A percentile compares a stretch with the other conserved stretches of the same genome.
These are phyloP conservation scores for Pyricularia sp. DNA, from an alignment of 2,329 filamentous ascomycete species.

Conservation along the genomic window DNA sequence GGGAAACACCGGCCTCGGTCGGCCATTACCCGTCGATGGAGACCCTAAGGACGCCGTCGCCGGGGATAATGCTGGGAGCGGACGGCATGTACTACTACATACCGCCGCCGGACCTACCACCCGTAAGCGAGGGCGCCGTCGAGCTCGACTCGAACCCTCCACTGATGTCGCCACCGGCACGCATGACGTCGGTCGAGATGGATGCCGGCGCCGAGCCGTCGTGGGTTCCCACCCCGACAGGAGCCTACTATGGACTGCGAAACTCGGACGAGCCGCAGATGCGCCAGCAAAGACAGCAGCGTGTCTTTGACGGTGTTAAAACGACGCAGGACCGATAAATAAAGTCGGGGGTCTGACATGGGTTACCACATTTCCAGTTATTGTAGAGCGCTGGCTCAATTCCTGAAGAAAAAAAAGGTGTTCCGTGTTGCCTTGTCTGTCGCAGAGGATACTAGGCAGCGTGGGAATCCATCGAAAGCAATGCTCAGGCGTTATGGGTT, in stretches of 20 bases:
- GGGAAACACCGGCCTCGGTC: conserved; percentile 1
- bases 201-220: neutral
- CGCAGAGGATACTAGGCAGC: neutral
- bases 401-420: no score
- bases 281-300: neutral
- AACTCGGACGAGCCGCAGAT: neutral
- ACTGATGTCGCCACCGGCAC: neutral
- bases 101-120: neutral
- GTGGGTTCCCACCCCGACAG: neutral
- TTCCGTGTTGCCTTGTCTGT: neutral
- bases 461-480: neutral
- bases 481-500: neutral
- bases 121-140: neutral
- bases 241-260: neutral
- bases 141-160: neutral
- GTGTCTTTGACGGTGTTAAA: neutral
- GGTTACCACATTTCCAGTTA: no score
- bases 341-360: no score
- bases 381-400: no score
- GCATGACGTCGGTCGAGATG: neutral
- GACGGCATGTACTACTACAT: conserved; percentile 1
- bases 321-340: neutral
- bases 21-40: neutral
- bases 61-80: neutral
- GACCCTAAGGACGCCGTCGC: neutral